These are phyloP conservation scores for Henckelia pumila DNA, from an alignment of 257 asterid genomes.

Conservation along the genomic window DNA sequence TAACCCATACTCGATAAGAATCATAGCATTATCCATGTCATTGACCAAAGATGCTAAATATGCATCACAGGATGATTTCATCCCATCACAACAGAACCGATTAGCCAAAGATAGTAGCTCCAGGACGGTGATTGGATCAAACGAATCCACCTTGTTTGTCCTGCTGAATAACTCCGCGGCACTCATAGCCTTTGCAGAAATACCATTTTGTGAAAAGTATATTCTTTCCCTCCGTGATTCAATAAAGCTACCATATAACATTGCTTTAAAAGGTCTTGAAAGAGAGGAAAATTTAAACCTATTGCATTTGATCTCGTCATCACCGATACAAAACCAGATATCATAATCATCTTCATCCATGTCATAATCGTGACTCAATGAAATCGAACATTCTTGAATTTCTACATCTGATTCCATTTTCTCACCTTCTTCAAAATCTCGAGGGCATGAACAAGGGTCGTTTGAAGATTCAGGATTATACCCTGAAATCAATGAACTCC, in stretches of 20 bases:
- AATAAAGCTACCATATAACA: slow-evolving; percentile 77
- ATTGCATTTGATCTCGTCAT: slow-evolving; percentile 77
- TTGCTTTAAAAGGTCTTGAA: slow-evolving; percentile 71
- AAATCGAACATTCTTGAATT: slow-evolving; percentile 67
- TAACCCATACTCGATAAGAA: slow-evolving; percentile 72
- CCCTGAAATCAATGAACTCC: slow-evolving; percentile 56
- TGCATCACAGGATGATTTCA: slow-evolving; percentile 79
- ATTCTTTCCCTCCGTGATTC: slow-evolving; percentile 78
- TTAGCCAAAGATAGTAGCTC: slow-evolving; percentile 75
- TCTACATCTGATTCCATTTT: slow-evolving; percentile 26
- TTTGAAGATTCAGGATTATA: slow-evolving; percentile 78
- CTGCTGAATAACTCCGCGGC: slow-evolving; percentile 82
- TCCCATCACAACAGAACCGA: slow-evolving; percentile 76
- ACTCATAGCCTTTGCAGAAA: slow-evolving; percentile 63
- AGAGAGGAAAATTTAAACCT: slow-evolving; percentile 73
- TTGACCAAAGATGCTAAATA: slow-evolving; percentile 64
- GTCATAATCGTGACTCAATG: slow-evolving; percentile 36
- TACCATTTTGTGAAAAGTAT: slow-evolving; percentile 61
- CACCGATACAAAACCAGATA: slow-evolving; percentile 73
- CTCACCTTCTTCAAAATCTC: slow-evolving; percentile 28
- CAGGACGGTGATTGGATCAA: slow-evolving; percentile 60
- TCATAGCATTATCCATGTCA: slow-evolving; percentile 62
- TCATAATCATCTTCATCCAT: slow-evolving; percentile 50
- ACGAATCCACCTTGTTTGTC: slow-evolving; percentile 52
- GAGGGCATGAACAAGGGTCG: slow-evolving; percentile 60